Evolutionary conservation across 2,329 filamentous ascomycete species (phyloP), one percentile per base, ranked within the genome.

Genomic region (Aspergillus sp.): DNA sequence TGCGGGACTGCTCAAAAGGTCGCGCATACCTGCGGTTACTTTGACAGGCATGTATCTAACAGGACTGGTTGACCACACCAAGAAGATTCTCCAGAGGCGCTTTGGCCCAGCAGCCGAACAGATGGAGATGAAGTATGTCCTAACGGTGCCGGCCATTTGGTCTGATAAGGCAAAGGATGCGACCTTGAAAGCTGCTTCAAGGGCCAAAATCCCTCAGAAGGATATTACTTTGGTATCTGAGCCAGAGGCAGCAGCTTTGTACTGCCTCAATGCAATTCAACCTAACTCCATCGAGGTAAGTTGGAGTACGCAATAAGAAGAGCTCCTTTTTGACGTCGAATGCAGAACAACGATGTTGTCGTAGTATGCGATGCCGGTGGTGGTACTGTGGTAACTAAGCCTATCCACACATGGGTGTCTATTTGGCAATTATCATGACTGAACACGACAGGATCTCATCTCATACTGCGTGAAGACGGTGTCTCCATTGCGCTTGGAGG

Each of bases 321-420:
- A 42, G 5, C 27, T 27, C 23, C 27, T 15, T 2, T 19, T 17
- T 48, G 19, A 57, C 21, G 53, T 21, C 41, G 44, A 2, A 11
- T 42, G 10, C 38, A 75, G 64, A 57, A 67, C 36, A 66, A 62
- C 0, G 73, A 78, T 58, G 70, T 66, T 0, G 67, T 77, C 17
- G 60, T 76, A 8, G 66, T 77, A 3, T 77, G 74, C 44, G 75
- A 78, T 61, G 75, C 74, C 13, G 76, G 75, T 5, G 76, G 76
- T 6, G 76, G 76, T 2, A 77, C 75, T 0, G 75, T 76, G 8
- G 69, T 71, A 49, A 41, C 62, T 58, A 3, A 48, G 8, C n/a
- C n/a, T 23, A 3, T 15, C 21, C 1, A 13, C 6, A 10, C 27
- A 30, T 15, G 10, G 11, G 19, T 19, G 17, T 0, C 3, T 17